Evolutionary conservation across 306 rosid genomes (phyloP).

Genomic region (Medicago lupulina): DNA sequence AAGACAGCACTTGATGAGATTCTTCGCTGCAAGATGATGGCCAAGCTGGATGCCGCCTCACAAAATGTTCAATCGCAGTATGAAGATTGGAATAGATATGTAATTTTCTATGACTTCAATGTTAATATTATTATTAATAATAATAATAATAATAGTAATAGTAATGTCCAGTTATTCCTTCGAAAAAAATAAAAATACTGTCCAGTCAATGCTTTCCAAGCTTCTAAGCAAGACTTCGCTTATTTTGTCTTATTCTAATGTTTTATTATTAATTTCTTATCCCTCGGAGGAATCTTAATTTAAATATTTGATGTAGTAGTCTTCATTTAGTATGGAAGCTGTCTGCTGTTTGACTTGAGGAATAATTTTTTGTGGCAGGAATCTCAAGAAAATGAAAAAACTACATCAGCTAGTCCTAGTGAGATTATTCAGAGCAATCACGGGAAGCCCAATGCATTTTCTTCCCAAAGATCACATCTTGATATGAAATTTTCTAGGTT

Average conservation of each 20-base stretch:
- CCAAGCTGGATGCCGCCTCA: slow-evolving; percentile 63
- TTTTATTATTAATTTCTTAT: slow-evolving; percentile 28
- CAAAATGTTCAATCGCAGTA: slow-evolving; percentile 52
- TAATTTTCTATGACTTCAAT: slow-evolving; percentile 48
- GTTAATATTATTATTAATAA: neutral
- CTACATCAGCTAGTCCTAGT: slow-evolving; percentile 47
- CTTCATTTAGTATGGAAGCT: slow-evolving; percentile 30
- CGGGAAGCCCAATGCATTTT: slow-evolving; percentile 45
- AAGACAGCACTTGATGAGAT: slow-evolving; percentile 78
- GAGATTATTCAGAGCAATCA: slow-evolving; percentile 54
- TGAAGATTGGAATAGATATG: slow-evolving; percentile 64
- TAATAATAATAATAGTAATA: neutral
- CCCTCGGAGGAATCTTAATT: neutral
- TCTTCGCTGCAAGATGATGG: slow-evolving; percentile 71
- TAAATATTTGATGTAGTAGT: slow-evolving; percentile 25
- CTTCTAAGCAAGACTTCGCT: slow-evolving; percentile 13
- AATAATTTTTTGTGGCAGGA: slow-evolving; percentile 53
- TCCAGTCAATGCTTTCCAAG: slow-evolving; percentile 22
- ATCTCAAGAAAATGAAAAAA: slow-evolving; percentile 55
- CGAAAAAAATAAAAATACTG: neutral
- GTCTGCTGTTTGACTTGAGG: slow-evolving; percentile 31
- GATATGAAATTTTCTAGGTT: slow-evolving; percentile 66
- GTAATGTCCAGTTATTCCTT: slow-evolving; percentile 14
- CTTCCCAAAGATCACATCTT: slow-evolving; percentile 57
- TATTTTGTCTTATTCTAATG: slow-evolving; percentile 28